phyloP scores from a whole-genome alignment of 768 basidiomycete genomes.

The Auricularia sp. region DNA sequence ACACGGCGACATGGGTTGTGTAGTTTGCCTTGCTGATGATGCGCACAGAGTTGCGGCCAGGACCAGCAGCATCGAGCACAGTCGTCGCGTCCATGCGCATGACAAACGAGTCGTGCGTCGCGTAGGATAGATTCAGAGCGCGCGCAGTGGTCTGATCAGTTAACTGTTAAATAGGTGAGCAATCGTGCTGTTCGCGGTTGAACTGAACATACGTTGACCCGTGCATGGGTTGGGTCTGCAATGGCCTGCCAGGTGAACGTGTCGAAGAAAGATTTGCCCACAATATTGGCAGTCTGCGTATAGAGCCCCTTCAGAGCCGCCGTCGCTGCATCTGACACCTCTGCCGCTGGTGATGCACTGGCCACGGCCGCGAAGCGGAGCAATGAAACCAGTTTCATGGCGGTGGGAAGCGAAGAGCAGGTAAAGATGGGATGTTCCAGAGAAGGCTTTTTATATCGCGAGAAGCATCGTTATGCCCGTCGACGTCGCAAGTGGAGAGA shows the following conservation, averaged over 20 bases:
- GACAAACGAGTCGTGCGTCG: constrained; percentile 42
- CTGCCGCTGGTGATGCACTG: no score
- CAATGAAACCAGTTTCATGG: no score
- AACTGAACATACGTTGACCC: constrained; percentile 39
- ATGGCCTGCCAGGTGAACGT: constrained; percentile 40
- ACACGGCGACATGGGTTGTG: constrained; percentile 46
- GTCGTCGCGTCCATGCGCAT: constrained; percentile 47
- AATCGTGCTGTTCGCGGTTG: not conserved
- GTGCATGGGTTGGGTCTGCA: constrained; percentile 54
- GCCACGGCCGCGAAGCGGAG: no score
- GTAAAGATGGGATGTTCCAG: no score
- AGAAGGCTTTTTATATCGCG: no score
- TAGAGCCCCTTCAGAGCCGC: not conserved
- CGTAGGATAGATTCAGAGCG: constrained; percentile 46
- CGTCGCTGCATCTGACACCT: not conserved
- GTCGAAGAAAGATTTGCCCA: constrained; percentile 39
- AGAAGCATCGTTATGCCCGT: no score
- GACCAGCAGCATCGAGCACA: constrained; percentile 33
- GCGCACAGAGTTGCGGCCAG: constrained; percentile 52
- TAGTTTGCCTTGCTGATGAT: constrained; percentile 44
- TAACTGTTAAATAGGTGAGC: not conserved
- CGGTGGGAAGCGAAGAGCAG: no score
- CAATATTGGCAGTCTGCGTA: constrained; percentile 30
- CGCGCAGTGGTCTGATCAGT: constrained; percentile 34
- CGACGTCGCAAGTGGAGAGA: no score